Conservation (phyloP, 1,139 yeast genomes). For the Fermentozyma sake region DNA sequence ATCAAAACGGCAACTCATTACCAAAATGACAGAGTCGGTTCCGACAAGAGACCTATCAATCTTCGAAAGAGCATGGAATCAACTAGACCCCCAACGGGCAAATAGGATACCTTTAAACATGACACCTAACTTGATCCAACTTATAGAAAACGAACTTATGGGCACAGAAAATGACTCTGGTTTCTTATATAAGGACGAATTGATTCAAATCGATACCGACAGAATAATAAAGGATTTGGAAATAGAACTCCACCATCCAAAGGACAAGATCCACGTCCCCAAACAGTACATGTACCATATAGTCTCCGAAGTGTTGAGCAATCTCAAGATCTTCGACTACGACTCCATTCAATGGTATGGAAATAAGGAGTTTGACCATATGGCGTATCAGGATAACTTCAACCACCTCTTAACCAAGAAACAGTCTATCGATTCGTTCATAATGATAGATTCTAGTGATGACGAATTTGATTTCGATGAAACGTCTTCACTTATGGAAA, state of each 20-base stretch:
- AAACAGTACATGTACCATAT: constrained; percentile 10
- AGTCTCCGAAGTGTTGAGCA: constrained; percentile 8
- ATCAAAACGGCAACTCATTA: too few species aligned
- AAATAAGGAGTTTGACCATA: constrained; percentile 6
- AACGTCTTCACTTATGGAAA: constrained; percentile 14
- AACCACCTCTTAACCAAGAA: constrained; percentile 4
- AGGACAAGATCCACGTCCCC: constrained; percentile 8
- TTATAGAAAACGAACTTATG: too few species aligned
- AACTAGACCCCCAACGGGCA: too few species aligned
- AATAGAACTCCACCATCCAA: constrained; percentile 3
- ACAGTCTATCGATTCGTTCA: constrained; percentile 1
- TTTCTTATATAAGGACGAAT: too few species aligned
- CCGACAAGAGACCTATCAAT: constrained; percentile 5
- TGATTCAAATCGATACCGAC: too few species aligned
- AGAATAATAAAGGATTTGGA: constrained; percentile 8
- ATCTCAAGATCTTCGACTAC: constrained; percentile 12
- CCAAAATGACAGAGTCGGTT: too few species aligned
- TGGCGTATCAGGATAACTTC: constrained; percentile 8
- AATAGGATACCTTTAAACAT: too few species aligned
- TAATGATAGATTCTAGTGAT: too few species aligned
- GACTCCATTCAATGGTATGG: constrained; percentile 9
- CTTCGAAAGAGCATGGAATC: constrained; percentile 9
- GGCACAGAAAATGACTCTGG: too few species aligned
- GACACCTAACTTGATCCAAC: too few species aligned
- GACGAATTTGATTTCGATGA: constrained; percentile 14